Evolutionary conservation across 2,329 filamentous ascomycete species (phyloP).

Genomic region (Fusarium mexicanum): DNA sequence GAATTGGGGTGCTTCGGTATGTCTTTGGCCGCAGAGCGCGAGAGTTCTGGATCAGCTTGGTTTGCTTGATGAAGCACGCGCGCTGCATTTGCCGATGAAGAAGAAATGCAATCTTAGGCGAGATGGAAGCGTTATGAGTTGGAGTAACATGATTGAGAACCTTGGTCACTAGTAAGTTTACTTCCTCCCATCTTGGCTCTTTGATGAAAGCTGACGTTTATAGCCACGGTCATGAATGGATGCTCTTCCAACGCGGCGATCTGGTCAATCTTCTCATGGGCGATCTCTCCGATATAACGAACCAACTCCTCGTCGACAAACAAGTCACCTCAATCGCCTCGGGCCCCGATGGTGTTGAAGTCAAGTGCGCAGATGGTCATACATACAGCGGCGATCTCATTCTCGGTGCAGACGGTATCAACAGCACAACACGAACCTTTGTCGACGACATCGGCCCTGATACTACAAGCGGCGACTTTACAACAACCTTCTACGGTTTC

Average conservation of each 20-base stretch:
- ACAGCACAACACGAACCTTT: constrained; percentile 17
- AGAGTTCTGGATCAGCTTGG: constrained; percentile 19
- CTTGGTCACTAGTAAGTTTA: constrained; percentile 8
- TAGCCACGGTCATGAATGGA: constrained; percentile 29
- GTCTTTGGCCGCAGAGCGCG: constrained; percentile 23
- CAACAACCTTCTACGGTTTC: constrained; percentile 22
- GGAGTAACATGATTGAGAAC: constrained; percentile 28
- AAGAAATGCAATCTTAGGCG: constrained; percentile 24
- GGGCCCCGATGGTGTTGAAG: neutral
- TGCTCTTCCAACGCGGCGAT: constrained; percentile 30
- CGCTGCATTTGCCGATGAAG: constrained; percentile 2
- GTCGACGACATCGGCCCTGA: neutral
- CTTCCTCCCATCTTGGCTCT: neutral
- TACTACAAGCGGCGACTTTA: neutral
- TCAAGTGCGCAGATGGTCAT: constrained; percentile 26
- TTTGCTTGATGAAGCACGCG: neutral
- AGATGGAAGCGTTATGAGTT: constrained; percentile 11
- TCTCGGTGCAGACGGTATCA: constrained; percentile 30
- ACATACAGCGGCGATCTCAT: constrained; percentile 20
- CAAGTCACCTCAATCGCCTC: constrained; percentile 13
- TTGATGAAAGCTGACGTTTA: neutral
- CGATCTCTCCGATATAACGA: neutral
- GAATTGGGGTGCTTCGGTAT: constrained; percentile 19
- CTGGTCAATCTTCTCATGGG: constrained; percentile 22
- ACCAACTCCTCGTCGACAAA: constrained; percentile 14